phyloP scores from a whole-genome alignment of 192 early-diverging fungal species.

The Jimgerdemannia flammicorona region DNA sequence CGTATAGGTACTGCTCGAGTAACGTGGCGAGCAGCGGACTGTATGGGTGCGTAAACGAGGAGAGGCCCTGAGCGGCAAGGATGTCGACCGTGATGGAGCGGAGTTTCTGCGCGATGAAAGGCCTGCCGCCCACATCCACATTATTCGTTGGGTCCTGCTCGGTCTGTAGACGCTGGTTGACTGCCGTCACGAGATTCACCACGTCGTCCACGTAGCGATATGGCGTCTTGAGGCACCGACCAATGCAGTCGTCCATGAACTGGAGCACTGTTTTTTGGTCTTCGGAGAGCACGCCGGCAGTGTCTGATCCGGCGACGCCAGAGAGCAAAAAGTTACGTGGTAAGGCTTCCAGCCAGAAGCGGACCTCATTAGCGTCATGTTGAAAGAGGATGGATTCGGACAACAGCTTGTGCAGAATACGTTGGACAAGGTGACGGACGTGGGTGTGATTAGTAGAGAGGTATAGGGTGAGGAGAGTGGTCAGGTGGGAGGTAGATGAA shows the following conservation, averaged over 20 bases:
- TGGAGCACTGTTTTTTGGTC: conserved; percentile 40
- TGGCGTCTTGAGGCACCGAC: conserved; percentile 49
- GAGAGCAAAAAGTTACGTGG: conserved; percentile 18
- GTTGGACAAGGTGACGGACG: conserved; percentile 35
- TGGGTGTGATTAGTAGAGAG: conserved; percentile 42
- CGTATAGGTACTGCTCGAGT: conserved; percentile 37
- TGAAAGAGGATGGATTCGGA: conserved; percentile 56
- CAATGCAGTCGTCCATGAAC: conserved; percentile 67
- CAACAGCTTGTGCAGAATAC: conserved; percentile 43
- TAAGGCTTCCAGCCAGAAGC: conserved; percentile 57
- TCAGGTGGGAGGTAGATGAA: conserved; percentile 47
- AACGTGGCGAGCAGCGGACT: conserved; percentile 48
- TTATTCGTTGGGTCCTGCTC: conserved; percentile 2
- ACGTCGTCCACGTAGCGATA: conserved; percentile 62
- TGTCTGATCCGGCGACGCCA: conserved; percentile 16
- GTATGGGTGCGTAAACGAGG: conserved; percentile 29
- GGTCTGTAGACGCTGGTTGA: neutral
- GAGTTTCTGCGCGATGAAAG: neutral
- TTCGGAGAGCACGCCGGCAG: conserved; percentile 15
- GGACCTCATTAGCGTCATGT: conserved; percentile 49
- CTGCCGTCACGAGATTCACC: conserved; percentile 34
- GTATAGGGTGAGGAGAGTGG: conserved; percentile 47
- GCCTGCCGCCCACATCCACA: neutral
- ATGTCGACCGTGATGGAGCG: neutral
- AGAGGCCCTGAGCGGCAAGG: neutral